Base-by-base conservation (phyloP, 139 green algal species). In the Haematococcus sp. region DNA sequence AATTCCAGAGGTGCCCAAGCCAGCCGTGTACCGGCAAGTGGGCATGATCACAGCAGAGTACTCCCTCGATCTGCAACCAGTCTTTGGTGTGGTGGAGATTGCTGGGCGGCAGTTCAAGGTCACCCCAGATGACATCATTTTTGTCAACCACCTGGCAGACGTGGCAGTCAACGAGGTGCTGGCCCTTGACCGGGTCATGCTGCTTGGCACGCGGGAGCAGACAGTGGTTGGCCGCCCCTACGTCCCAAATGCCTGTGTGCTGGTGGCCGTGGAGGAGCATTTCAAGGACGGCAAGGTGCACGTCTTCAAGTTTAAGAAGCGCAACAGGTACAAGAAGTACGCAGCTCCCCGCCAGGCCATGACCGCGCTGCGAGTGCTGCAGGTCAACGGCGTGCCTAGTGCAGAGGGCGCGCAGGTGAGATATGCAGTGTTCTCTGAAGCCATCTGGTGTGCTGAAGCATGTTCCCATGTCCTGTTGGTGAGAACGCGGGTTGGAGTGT, bases 241-340 rank as follows among this genome's bases (percentile, higher is more conserved):
- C 66, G 49, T 86, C 3, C 76, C 79, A 0, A 76, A 58, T 0
- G 79, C 73, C 0, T 63, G 17, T 1, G 82, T 85, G 23, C 55
- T 83, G 31, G 78, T 65, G 22, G 78, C 73, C 9, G 82, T 88
- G 34, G 82, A 88, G 66, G 79, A 85, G 60, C 75, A 78, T 32
- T 83, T 88, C 23, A 56, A 68, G 27, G 82, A 88, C 22, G 69
- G 78, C 55, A 84, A 87, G 75, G 67, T 84, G 63, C 72, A 83
- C 49, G 78, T 85, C 40, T 87, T 85, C 72, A 85, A 85, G 67
- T 85, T 84, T 49, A 83, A 87, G 63, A 59, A 63, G 4, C 64
- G 74, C 34, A 87, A 90, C 68, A 54, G 74, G 23, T 88, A 87
- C 65, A 68, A 23, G 20, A 83, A 81, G 75, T 81, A 83, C 31